Percentiles rank a stretch among this genome's conserved stretches.
These are phyloP conservation scores for Euphrasia arctica DNA, from an alignment of 305 asterid genomes.

Conservation along the genomic window DNA sequence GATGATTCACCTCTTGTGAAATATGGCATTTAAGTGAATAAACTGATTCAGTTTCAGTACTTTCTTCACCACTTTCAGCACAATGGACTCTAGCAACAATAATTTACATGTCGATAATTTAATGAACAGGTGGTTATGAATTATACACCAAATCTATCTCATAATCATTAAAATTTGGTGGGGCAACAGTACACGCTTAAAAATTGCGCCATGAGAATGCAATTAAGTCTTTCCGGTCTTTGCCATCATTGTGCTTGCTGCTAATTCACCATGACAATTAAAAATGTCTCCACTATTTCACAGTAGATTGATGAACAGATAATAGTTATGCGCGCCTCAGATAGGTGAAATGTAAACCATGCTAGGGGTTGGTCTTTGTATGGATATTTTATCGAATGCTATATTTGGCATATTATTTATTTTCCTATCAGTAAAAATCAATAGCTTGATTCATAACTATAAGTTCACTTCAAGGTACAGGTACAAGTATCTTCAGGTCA, in stretches of 20 bases:
- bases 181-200: background rate
- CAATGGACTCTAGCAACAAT: constrained; percentile 81
- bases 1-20: constrained; percentile 97
- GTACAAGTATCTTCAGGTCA: background rate
- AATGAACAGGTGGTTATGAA: constrained; percentile 19
- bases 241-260: background rate
- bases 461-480: constrained; percentile 7
- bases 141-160: constrained; percentile 25
- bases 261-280: background rate
- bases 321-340: background rate
- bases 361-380: background rate
- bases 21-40: constrained; percentile 96
- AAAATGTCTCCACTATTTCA: constrained; percentile 2
- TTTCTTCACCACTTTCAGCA: constrained; percentile 98
- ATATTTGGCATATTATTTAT: background rate
- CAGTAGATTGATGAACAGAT: constrained; percentile 5
- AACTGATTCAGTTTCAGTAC: constrained; percentile 80
- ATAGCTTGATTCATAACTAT: background rate
- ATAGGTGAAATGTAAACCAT: constrained; percentile 1
- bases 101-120: constrained; percentile 12
- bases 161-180: constrained; percentile 9
- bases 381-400: constrained; percentile 7
- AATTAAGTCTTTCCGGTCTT: background rate
- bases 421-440: background rate
- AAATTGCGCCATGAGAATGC: background rate